Conservation (phyloP, 768 basidiomycete species). For the Gloeopeniophorella convolvens region DNA sequence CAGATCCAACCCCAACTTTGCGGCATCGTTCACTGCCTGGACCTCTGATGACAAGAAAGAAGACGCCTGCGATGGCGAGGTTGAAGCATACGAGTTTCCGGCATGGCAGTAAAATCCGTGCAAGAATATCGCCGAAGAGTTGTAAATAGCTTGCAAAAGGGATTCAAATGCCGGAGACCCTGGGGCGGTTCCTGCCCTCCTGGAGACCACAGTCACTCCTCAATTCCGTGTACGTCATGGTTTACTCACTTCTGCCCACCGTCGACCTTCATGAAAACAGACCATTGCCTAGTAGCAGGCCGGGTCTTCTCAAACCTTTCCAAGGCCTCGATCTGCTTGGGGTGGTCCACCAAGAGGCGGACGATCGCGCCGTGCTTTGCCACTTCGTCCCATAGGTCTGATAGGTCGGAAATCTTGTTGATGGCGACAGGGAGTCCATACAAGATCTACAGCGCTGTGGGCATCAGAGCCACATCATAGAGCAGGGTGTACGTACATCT, state of each 20-base stretch:
- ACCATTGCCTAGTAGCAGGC: constrained; percentile 48
- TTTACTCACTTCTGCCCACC: constrained; percentile 62
- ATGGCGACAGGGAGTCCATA: constrained; percentile 69
- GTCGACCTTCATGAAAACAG: constrained; percentile 75
- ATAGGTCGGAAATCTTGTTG: constrained; percentile 69
- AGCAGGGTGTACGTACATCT: constrained; percentile 45
- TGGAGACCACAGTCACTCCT: constrained; percentile 27
- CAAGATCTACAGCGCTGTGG: constrained; percentile 58
- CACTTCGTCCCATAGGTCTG: constrained; percentile 50
- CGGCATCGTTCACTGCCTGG: constrained; percentile 59
- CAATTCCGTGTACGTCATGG: constrained; percentile 2
- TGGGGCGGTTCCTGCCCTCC: constrained; percentile 67
- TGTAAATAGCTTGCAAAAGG: constrained; percentile 47
- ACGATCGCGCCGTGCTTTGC: constrained; percentile 49
- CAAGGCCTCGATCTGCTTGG: constrained; percentile 60
- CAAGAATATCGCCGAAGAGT: constrained; percentile 52
- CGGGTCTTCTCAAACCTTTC: constrained; percentile 50
- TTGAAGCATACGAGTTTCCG: constrained; percentile 72
- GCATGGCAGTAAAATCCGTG: constrained; percentile 83
- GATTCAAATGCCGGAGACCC: constrained; percentile 46
- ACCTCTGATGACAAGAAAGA: constrained; percentile 65
- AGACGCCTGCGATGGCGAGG: constrained; percentile 56
- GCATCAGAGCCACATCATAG: too few species aligned
- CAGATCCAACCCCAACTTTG: constrained; percentile 45
- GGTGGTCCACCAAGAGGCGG: constrained; percentile 69